phyloP scores from a whole-genome alignment of 2,329 filamentous ascomycete genomes.

The Akanthomyces lecanii region DNA sequence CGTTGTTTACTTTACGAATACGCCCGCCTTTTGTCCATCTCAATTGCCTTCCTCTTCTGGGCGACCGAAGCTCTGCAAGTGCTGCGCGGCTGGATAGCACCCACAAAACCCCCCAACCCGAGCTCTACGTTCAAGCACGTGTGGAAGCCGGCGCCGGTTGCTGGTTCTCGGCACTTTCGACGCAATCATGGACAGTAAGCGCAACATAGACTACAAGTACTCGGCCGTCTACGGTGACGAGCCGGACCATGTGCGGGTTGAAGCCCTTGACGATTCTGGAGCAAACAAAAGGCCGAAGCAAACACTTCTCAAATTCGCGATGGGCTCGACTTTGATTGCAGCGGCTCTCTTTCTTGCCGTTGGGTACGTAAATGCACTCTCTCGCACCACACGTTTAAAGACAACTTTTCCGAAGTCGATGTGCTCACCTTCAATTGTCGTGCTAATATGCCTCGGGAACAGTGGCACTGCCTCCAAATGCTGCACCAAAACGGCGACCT shows the following conservation, averaged over 20 bases:
- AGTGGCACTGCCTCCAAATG: neutral
- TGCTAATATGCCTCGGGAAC: constrained; percentile 1
- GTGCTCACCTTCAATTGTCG: neutral
- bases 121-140: constrained; percentile 1
- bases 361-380: neutral
- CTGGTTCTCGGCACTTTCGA: neutral
- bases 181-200: constrained; percentile 6
- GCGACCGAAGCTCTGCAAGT: neutral
- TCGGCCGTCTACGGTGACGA: constrained; percentile 7
- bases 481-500: constrained; percentile 10
- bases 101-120: constrained; percentile 7
- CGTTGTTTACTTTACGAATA: neutral
- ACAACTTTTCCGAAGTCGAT: neutral
- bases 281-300: constrained; percentile 1
- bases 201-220: constrained; percentile 10
- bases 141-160: neutral
- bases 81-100: neutral
- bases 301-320: neutral
- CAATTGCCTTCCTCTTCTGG: neutral
- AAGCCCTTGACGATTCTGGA: neutral
- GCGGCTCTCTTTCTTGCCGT: constrained; percentile 9
- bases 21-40: too few relatives aligned
- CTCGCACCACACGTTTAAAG: neutral
- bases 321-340: constrained; percentile 11
- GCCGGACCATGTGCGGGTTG: neutral